Evolutionary conservation across 2,329 filamentous ascomycete species (phyloP).

Genomic region (Colletotrichum sp.): DNA sequence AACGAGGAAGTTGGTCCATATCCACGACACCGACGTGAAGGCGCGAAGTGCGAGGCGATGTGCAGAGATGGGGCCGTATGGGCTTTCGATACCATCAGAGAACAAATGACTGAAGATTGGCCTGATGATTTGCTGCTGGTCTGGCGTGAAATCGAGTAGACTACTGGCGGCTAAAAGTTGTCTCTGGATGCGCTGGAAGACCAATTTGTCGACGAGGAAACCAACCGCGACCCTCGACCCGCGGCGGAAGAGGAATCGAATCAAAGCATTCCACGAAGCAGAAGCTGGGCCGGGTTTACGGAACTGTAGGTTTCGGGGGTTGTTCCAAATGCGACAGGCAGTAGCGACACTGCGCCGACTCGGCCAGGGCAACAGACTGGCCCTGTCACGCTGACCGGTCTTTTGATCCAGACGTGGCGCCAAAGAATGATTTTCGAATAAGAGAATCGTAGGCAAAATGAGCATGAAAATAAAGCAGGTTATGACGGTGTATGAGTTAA

Average conservation of each 20-base stretch:
- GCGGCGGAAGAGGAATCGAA: not conserved
- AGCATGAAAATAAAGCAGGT: not conserved
- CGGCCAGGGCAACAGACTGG: not conserved
- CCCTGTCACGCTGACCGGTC: not conserved
- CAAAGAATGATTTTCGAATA: not conserved
- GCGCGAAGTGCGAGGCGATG: not conserved
- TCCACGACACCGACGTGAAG: conserved; percentile 1
- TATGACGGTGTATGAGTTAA: not conserved
- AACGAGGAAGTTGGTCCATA: conserved; percentile 1
- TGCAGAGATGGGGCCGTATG: not conserved
- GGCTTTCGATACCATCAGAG: not conserved
- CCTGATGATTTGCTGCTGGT: not conserved
- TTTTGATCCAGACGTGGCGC: not conserved
- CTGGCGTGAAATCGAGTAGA: not conserved
- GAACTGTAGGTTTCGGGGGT: not conserved
- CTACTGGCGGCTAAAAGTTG: not conserved
- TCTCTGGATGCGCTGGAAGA: not conserved
- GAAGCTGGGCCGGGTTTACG: not conserved
- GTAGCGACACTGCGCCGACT: not conserved
- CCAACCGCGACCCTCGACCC: not conserved
- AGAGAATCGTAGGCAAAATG: not conserved
- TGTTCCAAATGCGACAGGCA: not conserved
- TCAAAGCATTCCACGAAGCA: not conserved
- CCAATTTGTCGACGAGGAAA: not conserved
- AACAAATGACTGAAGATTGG: not conserved